Percentiles rank a stretch among this genome's conserved stretches.
Conservation (phyloP, 2,329 filamentous ascomycete genomes). For the Talaromyces albobiverticillius region DNA sequence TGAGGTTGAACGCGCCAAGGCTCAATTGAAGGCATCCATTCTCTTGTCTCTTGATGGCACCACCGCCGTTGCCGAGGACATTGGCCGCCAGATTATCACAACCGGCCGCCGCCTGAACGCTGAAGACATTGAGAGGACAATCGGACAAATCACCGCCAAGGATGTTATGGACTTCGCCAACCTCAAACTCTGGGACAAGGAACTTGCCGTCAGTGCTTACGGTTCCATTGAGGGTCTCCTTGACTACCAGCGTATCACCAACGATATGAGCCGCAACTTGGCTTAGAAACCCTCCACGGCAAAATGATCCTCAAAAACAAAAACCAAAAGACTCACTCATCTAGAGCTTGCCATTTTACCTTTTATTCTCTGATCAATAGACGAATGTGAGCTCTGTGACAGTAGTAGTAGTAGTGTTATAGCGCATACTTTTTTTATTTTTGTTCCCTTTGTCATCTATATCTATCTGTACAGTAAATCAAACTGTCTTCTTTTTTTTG, state of each 20-base stretch:
- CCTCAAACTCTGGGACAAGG: slow-evolving; percentile 95
- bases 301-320: not conserved
- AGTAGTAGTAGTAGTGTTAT: slow-evolving; percentile 17
- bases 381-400: slow-evolving; percentile 16
- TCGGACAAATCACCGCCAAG: slow-evolving; percentile 87
- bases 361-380: slow-evolving; percentile 14
- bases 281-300: slow-evolving; percentile 29
- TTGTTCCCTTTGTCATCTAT: slow-evolving; percentile 13
- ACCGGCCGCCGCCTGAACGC: slow-evolving; percentile 89
- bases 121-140: slow-evolving; percentile 89
- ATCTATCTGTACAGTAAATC: slow-evolving; percentile 17
- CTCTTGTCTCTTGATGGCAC: slow-evolving; percentile 96
- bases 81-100: slow-evolving; percentile 96
- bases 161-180: slow-evolving; percentile 96
- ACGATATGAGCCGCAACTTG: slow-evolving; percentile 80
- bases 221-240: slow-evolving; percentile 83
- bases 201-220: slow-evolving; percentile 89
- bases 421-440: slow-evolving; percentile 16
- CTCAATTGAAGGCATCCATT: slow-evolving; percentile 97
- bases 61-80: slow-evolving; percentile 95
- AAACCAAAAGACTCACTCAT: slow-evolving; percentile 1
- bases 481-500: slow-evolving; percentile 16
- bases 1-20: slow-evolving; percentile 97
- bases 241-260: slow-evolving; percentile 56
- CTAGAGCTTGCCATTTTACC: slow-evolving; percentile 12